Conservation (phyloP, 1,139 yeast species). For the Sugiyamaella grinbergsii region DNA sequence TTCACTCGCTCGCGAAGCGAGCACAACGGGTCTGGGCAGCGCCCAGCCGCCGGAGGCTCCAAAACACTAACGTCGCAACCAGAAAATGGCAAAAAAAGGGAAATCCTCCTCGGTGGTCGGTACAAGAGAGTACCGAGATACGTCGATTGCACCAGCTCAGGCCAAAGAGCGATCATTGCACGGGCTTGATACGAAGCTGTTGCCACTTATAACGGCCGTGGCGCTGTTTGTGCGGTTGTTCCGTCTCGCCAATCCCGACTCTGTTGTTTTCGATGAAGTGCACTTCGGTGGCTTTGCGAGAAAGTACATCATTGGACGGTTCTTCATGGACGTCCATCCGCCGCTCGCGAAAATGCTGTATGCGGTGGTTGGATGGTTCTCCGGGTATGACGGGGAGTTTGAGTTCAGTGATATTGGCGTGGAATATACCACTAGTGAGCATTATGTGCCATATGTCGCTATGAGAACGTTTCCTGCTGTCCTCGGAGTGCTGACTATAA, state of each 20-base stretch:
- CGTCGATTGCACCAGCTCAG: conserved; percentile 50
- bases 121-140: conserved; percentile 43
- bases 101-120: conserved; percentile 12
- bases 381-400: conserved; percentile 87
- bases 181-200: conserved; percentile 36
- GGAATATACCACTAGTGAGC: conserved; percentile 63
- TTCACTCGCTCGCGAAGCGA: no score
- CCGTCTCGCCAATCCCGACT: conserved; percentile 64
- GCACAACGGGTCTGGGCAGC: no score
- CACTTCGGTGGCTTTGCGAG: conserved; percentile 72
- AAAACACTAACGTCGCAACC: no score
- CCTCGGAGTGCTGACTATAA: conserved; percentile 77
- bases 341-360: conserved; percentile 93
- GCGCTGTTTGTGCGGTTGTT: conserved; percentile 62
- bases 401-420: conserved; percentile 91
- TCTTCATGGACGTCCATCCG: conserved; percentile 95
- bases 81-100: conserved; percentile 13
- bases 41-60: no score
- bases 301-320: conserved; percentile 60
- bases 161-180: conserved; percentile 39
- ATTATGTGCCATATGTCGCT: conserved; percentile 71
- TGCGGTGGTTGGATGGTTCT: conserved; percentile 86
- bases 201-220: conserved; percentile 55
- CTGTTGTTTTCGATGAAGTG: conserved; percentile 90
- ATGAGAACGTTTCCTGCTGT: conserved; percentile 89